A percentile compares a stretch with the other conserved stretches of the same genome.
Conservation (phyloP, 257 asterid species). For the Capsicum rhomboideum region DNA sequence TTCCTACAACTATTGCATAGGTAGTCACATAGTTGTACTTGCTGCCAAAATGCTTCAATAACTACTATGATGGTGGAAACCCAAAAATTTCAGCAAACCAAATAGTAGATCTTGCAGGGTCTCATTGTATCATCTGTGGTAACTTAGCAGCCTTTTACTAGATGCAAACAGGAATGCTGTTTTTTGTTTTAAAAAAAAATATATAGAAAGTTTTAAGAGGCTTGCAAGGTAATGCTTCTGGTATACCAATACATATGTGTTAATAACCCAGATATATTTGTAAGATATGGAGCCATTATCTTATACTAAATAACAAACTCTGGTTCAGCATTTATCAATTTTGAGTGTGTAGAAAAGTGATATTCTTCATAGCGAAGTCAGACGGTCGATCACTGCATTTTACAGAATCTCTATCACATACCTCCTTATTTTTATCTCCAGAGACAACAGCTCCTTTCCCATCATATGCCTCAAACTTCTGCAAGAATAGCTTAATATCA, state of each 20-base stretch:
- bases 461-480: slow-evolving; percentile 91
- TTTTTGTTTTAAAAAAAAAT: background rate
- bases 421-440: slow-evolving; percentile 91
- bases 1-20: background rate
- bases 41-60: background rate
- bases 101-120: background rate
- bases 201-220: background rate
- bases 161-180: background rate
- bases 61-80: background rate
- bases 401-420: slow-evolving; percentile 13
- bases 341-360: background rate
- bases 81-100: background rate
- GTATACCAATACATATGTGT: background rate
- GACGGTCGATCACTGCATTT: background rate
- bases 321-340: background rate
- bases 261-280: background rate
- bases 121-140: background rate
- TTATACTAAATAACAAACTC: background rate
- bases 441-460: slow-evolving; percentile 66
- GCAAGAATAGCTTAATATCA: slow-evolving; percentile 13
- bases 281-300: background rate
- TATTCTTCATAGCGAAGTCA: background rate
- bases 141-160: background rate
- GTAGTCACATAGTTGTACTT: background rate
- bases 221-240: background rate